Conservation (phyloP, 495 filamentous ascomycete genomes). For the Penicillium manginii region DNA sequence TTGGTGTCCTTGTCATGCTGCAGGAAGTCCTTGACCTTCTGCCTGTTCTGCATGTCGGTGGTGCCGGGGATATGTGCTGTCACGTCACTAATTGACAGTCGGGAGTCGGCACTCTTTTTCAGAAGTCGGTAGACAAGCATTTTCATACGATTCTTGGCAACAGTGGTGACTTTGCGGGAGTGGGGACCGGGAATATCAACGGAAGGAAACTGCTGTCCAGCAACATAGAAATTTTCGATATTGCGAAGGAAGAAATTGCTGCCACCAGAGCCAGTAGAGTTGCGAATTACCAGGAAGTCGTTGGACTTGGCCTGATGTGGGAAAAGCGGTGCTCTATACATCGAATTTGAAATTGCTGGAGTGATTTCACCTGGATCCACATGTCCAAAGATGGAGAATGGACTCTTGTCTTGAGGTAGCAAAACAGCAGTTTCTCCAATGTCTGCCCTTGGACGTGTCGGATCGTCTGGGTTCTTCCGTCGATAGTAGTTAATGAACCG, state of each 20-base stretch:
- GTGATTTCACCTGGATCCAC: constrained; percentile 88
- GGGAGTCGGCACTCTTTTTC: constrained; percentile 68
- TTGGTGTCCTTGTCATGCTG: constrained; percentile 80
- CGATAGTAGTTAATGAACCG: constrained; percentile 96
- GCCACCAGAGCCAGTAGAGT: constrained; percentile 71
- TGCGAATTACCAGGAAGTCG: constrained; percentile 88
- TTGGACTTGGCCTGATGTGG: constrained; percentile 75
- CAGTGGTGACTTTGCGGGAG: constrained; percentile 91
- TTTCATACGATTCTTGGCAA: constrained; percentile 91
- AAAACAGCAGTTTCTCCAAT: constrained; percentile 87
- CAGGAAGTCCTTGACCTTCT: constrained; percentile 97
- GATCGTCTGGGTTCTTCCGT: constrained; percentile 79
- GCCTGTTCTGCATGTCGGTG: constrained; percentile 90
- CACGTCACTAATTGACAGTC: constrained; percentile 75
- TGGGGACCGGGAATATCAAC: constrained; percentile 92
- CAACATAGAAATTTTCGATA: constrained; percentile 85
- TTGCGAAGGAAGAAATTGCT: constrained; percentile 79
- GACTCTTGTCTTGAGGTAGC: constrained; percentile 90
- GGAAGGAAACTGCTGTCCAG: constrained; percentile 89
- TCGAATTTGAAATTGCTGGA: constrained; percentile 88
- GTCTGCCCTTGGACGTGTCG: constrained; percentile 70
- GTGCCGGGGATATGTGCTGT: constrained; percentile 87
- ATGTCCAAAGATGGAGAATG: constrained; percentile 92
- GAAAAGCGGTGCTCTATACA: constrained; percentile 94
- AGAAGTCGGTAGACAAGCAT: constrained; percentile 90